Conservation (phyloP, 148 eudicot genomes). For the Arctostaphylos glauca region DNA sequence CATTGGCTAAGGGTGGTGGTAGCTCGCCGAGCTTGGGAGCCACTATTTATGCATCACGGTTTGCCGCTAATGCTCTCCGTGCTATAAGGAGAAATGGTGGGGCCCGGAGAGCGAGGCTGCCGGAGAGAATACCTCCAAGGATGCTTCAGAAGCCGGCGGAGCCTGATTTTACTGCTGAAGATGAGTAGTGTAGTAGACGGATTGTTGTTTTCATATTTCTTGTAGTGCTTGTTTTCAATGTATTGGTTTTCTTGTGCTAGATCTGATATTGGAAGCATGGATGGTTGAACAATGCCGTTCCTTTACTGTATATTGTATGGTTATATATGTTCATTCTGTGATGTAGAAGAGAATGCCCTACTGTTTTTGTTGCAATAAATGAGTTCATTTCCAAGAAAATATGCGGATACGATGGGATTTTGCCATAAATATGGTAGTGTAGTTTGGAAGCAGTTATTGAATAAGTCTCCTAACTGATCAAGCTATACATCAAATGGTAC, state of each 20-base stretch:
- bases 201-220: not conserved
- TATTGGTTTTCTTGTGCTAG: not conserved
- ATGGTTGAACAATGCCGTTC: not conserved
- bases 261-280: not conserved
- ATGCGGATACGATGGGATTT: too few species aligned
- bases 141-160: conserved; percentile 86
- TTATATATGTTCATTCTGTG: not conserved
- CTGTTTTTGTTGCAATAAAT: not conserved
- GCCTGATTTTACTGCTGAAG: conserved; percentile 77
- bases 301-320: not conserved
- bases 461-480: too few species aligned
- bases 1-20: conserved; percentile 51
- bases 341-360: not conserved
- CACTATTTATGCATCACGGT: conserved; percentile 77
- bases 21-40: conserved; percentile 73
- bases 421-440: too few species aligned
- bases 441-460: too few species aligned
- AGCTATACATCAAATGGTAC: too few species aligned
- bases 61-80: conserved; percentile 70
- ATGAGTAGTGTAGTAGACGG: conserved; percentile 29
- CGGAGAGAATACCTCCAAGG: conserved; percentile 58
- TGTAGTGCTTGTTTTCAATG: not conserved
- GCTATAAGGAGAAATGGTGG: conserved; percentile 38
- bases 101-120: conserved; percentile 50
- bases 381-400: not conserved